Evolutionary conservation across 169 alveolate species (phyloP), one percentile per base, ranked within the genome.

Genomic region (Theileria orientalis): DNA sequence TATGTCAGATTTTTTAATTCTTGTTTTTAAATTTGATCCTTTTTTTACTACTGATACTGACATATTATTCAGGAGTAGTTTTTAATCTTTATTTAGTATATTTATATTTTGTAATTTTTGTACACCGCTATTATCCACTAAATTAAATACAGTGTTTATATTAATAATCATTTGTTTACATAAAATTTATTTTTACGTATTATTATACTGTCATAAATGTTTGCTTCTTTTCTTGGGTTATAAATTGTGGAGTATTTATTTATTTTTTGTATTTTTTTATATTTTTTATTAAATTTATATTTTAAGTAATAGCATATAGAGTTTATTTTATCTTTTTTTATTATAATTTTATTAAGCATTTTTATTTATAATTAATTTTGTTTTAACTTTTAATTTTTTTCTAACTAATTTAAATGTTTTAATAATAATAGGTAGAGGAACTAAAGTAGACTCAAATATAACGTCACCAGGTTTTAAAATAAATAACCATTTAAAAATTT

Each of bases 391-490:
- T 47, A 66, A 30, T 82, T 76, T 82, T 74, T 33, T 16, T 64
- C 21, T 61, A 75, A 82, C 42, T 16, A 52, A 14, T 75, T 74
- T 74, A 67, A 57, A 74, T n/a, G 61, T 29, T 32, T n/a, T 19
- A 23, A 74, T 16, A 9, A 82, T n/a, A 2, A 52, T 35, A 63
- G 59, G 14, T 51, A 40, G 32, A 27, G 73, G 23, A 21, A 67
- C 32, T 33, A 44, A 47, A 42, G 84, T 67, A 66, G 60, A 23
- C 51, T 82, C 89, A 49, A 82, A 82, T 61, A 82, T 46, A 49
- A 82, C 52, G 46, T 40, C 62, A 9, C 89, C 89, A 11, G 86
- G 76, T 56, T 76, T 74, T 30, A 76, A 25, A 19, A 64, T 16
- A 76, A 47, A 82, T 69, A 61, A 57, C 51, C 35, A 47, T 5